Base-by-base conservation (phyloP, 345 rosid species). In the Lepidium aucheri region DNA sequence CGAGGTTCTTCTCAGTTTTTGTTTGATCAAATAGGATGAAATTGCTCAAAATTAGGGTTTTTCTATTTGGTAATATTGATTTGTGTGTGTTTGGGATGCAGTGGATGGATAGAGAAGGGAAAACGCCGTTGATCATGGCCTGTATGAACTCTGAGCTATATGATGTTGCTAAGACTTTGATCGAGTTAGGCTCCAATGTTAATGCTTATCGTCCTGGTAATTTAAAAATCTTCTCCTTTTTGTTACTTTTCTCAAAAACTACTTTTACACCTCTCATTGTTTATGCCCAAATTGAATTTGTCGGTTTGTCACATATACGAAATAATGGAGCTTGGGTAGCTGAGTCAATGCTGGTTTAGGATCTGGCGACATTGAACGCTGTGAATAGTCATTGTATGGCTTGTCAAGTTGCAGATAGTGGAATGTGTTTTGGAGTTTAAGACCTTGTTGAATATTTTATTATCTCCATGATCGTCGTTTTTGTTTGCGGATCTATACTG, bases 21-120 rank as follows among this genome's bases (percentile, higher is more conserved):
- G 6, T 7, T 16, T 8, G 2, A 8, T 42, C 36, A 12, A 47
- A 12, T 62, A 24, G 15, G 9, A 18, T 56, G 33, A 22, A 24
- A 10, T 63, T 40, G 22, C 5, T 72, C 39, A 22, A 34, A 51
- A 17, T 43, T 66, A 52, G 68, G 67, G 67, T 28, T 72, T 36
- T 41, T 41, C 18, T 12, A 6, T 35, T 15, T 41, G 11, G 10
- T 14, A 9, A 64, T 14, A 20, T 0, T 67, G 53, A 53, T 44
- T 42, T 33, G 32, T 58, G 49, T 13, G 3, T 38, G 5, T 16
- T 39, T 43, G 18, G 50, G n/a, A 54, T 50, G 77, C 80, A 94
- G 99, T 94, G 95, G 93, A 74, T 82, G 32, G 97, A 94, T 79
- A 85, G 68, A 77, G 97, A 94, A 58, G 97, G 91, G 16, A 94